phyloP scores from a whole-genome alignment of 345 rosid genomes.

The Moricandia moricandioides region DNA sequence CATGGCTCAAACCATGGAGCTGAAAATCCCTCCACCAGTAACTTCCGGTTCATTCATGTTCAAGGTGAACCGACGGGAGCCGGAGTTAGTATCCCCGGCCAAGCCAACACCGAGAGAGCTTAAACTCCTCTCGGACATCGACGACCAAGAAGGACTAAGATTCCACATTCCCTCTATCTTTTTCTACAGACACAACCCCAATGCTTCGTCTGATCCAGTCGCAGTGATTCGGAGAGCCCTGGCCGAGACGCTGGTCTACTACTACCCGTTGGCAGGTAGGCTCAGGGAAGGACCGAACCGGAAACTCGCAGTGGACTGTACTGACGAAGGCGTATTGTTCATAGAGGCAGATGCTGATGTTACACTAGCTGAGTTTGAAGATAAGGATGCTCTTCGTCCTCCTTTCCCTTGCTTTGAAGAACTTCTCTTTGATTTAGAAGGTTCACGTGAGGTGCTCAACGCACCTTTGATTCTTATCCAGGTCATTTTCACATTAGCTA shows the following conservation, averaged over 20 bases:
- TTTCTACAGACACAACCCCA: conserved; percentile 35
- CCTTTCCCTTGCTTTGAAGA: conserved; percentile 42
- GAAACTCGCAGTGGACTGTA: conserved; percentile 39
- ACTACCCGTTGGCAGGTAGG: conserved; percentile 40
- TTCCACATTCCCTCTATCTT: conserved; percentile 41
- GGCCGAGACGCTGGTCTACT: conserved; percentile 25
- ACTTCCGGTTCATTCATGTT: conserved; percentile 31
- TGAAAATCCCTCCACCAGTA: conserved; percentile 1
- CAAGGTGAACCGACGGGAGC: conserved; percentile 33
- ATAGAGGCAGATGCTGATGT: conserved; percentile 45
- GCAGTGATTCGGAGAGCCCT: conserved; percentile 32
- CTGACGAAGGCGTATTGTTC: conserved; percentile 41
- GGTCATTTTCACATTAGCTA: conserved; percentile 7
- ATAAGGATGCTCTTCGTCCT: conserved; percentile 30
- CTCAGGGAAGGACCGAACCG: conserved; percentile 38
- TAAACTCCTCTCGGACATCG: conserved; percentile 55
- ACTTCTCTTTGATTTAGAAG: conserved; percentile 30
- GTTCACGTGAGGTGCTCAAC: conserved; percentile 28
- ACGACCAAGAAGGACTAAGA: conserved; percentile 53
- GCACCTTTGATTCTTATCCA: conserved; percentile 39
- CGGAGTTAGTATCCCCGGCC: conserved; percentile 48
- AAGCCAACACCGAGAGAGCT: conserved; percentile 47
- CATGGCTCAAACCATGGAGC: conserved; percentile 4
- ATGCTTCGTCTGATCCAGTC: conserved; percentile 26
- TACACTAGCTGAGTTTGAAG: conserved; percentile 30